phyloP scores from a whole-genome alignment of 2,329 filamentous ascomycete species.

The Colletotrichum sp. region DNA sequence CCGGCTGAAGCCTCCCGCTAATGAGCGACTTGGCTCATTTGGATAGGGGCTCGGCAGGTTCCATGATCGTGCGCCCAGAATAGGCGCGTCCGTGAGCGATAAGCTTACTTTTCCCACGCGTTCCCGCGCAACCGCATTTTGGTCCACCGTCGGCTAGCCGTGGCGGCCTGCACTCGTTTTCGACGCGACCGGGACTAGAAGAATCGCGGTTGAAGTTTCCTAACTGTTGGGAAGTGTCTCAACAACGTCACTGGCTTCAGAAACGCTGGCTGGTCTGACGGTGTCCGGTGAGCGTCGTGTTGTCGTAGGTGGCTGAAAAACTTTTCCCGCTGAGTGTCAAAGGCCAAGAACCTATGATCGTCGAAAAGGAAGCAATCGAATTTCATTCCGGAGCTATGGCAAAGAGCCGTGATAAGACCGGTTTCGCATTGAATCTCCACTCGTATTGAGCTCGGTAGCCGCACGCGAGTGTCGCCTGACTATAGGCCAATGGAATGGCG shows the following conservation, averaged over 20 bases:
- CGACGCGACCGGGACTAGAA: not conserved
- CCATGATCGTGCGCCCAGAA: not conserved
- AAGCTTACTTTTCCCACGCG: not conserved
- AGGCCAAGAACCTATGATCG: not conserved
- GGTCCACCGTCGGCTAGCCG: not conserved
- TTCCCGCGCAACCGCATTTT: slow-evolving; percentile 5
- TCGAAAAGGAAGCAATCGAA: not conserved
- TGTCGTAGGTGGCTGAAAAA: not conserved
- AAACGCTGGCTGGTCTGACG: not conserved
- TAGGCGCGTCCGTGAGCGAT: not conserved
- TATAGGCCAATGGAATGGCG: not conserved
- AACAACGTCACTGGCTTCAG: not conserved
- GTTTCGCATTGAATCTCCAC: not conserved
- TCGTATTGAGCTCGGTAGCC: not conserved
- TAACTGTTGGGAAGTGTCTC: not conserved
- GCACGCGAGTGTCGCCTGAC: not conserved
- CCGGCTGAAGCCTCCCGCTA: slow-evolving; percentile 17
- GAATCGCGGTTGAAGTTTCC: not conserved
- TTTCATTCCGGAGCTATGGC: not conserved
- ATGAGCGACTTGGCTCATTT: not conserved
- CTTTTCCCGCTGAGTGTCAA: not conserved
- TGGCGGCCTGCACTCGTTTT: not conserved
- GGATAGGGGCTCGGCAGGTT: not conserved
- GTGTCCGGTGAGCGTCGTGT: not conserved
- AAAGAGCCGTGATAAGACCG: not conserved